phyloP scores from a whole-genome alignment of 169 alveolate genomes.

The Neospora caninum region DNA sequence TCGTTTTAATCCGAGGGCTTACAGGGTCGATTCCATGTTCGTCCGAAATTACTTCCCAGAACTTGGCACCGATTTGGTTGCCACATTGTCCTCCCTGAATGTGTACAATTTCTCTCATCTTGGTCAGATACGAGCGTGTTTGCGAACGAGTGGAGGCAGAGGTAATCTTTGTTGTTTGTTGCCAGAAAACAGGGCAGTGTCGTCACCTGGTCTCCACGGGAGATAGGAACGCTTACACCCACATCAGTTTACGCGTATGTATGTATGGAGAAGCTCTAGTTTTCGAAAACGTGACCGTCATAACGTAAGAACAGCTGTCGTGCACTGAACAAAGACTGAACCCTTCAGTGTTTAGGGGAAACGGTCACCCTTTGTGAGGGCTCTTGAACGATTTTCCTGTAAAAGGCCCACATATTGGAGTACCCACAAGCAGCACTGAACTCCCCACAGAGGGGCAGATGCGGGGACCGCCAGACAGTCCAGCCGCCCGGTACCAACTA shows the following conservation, averaged over 20 bases:
- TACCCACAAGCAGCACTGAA: not conserved
- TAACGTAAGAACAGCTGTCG: not conserved
- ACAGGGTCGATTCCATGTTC: slow-evolving; percentile 99
- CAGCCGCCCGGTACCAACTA: no score
- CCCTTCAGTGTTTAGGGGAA: not conserved
- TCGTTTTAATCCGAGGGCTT: no score
- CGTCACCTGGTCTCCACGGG: not conserved
- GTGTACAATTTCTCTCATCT: slow-evolving; percentile 99
- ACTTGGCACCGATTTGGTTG: slow-evolving; percentile 99
- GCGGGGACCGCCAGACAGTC: not conserved
- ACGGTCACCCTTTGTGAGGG: not conserved
- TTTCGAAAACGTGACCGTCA: not conserved
- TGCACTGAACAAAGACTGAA: not conserved
- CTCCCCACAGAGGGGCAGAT: not conserved
- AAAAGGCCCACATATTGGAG: not conserved
- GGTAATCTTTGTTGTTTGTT: not conserved
- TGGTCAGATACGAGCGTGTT: slow-evolving; percentile 53
- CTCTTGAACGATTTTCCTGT: not conserved
- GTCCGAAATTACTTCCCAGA: slow-evolving; percentile 99
- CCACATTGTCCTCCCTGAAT: slow-evolving; percentile 99
- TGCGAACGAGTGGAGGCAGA: slow-evolving; percentile 48
- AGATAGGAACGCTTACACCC: not conserved
- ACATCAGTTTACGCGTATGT: not conserved
- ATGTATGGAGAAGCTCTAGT: not conserved
- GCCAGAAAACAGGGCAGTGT: not conserved